phyloP scores from a whole-genome alignment of 768 basidiomycete species.

The Ramaria rubella region DNA sequence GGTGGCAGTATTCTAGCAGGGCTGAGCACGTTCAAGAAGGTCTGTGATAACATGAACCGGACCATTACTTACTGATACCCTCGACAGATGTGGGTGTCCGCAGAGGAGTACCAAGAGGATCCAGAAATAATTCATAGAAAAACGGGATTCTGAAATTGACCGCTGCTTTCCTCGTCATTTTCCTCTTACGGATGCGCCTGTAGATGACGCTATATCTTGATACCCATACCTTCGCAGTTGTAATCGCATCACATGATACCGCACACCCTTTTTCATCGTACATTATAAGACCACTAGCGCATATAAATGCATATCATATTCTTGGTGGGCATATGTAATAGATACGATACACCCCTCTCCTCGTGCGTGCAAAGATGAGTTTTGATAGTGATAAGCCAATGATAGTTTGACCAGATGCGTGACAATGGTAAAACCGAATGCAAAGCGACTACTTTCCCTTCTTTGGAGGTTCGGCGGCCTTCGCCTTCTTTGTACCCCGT shows the following conservation, averaged over 20 bases:
- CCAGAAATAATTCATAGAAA: slow-evolving; percentile 98
- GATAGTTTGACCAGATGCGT: slow-evolving; percentile 8
- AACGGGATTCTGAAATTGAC: slow-evolving; percentile 61
- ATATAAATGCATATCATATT: slow-evolving; percentile 13
- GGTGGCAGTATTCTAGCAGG: slow-evolving; percentile 97
- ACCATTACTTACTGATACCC: too few relatives aligned
- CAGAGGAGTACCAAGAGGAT: slow-evolving; percentile 98
- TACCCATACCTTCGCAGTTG: slow-evolving; percentile 1
- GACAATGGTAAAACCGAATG: not conserved
- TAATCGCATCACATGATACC: slow-evolving; percentile 4
- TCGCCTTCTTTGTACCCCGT: slow-evolving; percentile 92
- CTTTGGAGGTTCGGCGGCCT: slow-evolving; percentile 88
- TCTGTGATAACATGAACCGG: slow-evolving; percentile 24
- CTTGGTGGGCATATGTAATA: slow-evolving; percentile 9
- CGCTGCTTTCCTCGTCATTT: not conserved
- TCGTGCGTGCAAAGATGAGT: slow-evolving; percentile 5
- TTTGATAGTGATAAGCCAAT: slow-evolving; percentile 8
- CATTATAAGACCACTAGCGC: not conserved
- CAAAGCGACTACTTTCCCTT: slow-evolving; percentile 68
- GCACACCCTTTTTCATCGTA: not conserved
- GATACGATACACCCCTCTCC: slow-evolving; percentile 13
- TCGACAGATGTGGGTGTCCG: slow-evolving; percentile 96
- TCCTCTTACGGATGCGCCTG: not conserved
- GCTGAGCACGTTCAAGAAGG: slow-evolving; percentile 96
- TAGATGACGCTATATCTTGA: slow-evolving; percentile 4